Evolutionary conservation across 2,329 filamentous ascomycete species (phyloP).

Genomic region (Penicillium sp.): DNA sequence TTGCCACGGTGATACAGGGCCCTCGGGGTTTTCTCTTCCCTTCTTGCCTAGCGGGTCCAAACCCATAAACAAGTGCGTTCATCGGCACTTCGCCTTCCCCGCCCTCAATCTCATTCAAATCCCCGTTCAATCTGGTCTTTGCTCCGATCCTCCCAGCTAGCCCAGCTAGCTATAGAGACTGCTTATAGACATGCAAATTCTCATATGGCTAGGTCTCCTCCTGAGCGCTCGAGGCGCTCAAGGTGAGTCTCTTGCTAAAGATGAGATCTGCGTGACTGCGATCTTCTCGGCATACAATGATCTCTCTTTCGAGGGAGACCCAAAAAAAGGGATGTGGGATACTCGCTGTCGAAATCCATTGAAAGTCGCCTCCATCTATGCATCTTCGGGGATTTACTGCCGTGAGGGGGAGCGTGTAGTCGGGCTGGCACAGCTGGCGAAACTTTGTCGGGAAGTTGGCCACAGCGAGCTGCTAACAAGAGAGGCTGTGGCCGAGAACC

Average conservation of each 20-base stretch:
- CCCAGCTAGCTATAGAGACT: not conserved
- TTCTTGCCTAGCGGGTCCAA: constrained; percentile 14
- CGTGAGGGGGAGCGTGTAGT: constrained; percentile 26
- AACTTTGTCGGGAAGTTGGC: constrained; percentile 31
- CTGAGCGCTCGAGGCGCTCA: constrained; percentile 11
- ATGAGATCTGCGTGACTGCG: constrained; percentile 40
- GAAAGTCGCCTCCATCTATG: constrained; percentile 42
- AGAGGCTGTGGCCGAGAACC: constrained; percentile 34
- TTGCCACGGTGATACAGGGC: too few species aligned
- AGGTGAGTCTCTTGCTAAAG: constrained; percentile 18
- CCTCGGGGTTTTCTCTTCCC: constrained; percentile 1
- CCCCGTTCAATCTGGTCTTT: not conserved
- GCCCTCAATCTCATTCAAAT: constrained; percentile 5
- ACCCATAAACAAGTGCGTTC: constrained; percentile 18
- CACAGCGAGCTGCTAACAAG: constrained; percentile 33
- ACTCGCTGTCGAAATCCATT: constrained; percentile 39
- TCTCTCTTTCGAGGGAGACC: constrained; percentile 34
- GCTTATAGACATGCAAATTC: constrained; percentile 25
- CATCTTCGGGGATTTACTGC: constrained; percentile 40
- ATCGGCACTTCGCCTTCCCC: constrained; percentile 20
- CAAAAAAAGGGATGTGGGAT: constrained; percentile 26
- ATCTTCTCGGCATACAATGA: constrained; percentile 39
- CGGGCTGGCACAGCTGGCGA: constrained; percentile 30
- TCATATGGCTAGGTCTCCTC: constrained; percentile 24
- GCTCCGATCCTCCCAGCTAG: not conserved